Conservation (phyloP, 176 grass and related monocot genomes). For the Dendrocalamus sinicus region DNA sequence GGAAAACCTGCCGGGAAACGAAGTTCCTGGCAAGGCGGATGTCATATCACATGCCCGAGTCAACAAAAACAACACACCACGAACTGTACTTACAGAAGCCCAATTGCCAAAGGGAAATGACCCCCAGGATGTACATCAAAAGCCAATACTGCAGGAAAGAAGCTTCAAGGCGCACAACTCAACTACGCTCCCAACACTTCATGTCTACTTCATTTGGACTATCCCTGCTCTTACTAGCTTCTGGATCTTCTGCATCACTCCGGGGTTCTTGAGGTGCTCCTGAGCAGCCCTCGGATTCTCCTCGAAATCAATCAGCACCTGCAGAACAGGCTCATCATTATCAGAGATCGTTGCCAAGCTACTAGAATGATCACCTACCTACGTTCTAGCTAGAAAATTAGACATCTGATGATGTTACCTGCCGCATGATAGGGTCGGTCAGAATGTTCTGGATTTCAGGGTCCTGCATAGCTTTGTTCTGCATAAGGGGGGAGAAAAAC, state of each 20-base stretch:
- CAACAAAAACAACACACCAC: background rate
- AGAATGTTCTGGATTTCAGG: constrained; percentile 95
- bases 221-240: constrained; percentile 93
- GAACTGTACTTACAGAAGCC: constrained; percentile 19
- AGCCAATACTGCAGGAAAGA: background rate
- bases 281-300: constrained; percentile 85
- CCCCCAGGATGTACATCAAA: background rate
- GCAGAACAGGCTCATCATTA: background rate
- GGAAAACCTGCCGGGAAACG: too few relatives aligned
- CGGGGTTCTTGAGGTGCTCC: constrained; percentile 86
- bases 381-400: background rate
- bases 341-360: background rate
- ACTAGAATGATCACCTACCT: background rate
- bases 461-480: constrained; percentile 96
- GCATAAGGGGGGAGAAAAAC: constrained; percentile 21
- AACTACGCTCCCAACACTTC: background rate
- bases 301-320: constrained; percentile 92
- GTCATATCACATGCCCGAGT: background rate
- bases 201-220: constrained; percentile 64
- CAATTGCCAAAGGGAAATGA: background rate
- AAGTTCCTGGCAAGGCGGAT: too few relatives aligned
- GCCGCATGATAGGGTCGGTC: constrained; percentile 91
- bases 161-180: background rate
- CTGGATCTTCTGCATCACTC: constrained; percentile 93
- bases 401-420: constrained; percentile 51